phyloP scores from a whole-genome alignment of 1,139 yeast genomes.

The Diutina mesorugosa region DNA sequence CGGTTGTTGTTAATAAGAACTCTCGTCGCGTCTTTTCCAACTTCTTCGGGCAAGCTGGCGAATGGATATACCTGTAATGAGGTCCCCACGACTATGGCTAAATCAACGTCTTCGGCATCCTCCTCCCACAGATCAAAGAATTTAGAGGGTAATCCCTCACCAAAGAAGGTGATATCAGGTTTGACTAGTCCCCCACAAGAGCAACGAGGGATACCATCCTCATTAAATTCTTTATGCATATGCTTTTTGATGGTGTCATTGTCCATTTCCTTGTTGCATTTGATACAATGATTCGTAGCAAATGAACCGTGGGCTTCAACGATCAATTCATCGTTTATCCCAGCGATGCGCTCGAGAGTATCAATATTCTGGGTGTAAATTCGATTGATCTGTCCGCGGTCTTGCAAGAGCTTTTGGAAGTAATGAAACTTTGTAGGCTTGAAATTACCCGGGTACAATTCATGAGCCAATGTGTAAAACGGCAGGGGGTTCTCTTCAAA shows the following conservation, averaged over 20 bases:
- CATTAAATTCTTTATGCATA: slow-evolving; percentile 16
- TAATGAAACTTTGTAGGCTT: slow-evolving; percentile 73
- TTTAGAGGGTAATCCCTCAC: slow-evolving; percentile 63
- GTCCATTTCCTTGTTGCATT: slow-evolving; percentile 48
- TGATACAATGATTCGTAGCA: slow-evolving; percentile 72
- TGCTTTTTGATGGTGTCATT: slow-evolving; percentile 33
- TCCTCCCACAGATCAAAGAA: slow-evolving; percentile 62
- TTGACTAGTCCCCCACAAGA: slow-evolving; percentile 65
- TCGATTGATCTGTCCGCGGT: slow-evolving; percentile 45
- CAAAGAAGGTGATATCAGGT: slow-evolving; percentile 90
- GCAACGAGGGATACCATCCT: slow-evolving; percentile 37
- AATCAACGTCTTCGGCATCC: slow-evolving; percentile 46
- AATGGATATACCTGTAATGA: slow-evolving; percentile 84
- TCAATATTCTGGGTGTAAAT: slow-evolving; percentile 90
- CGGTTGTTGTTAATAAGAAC: slow-evolving; percentile 60
- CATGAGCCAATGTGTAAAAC: slow-evolving; percentile 73
- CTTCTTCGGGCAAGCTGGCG: slow-evolving; percentile 67
- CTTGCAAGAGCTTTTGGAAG: slow-evolving; percentile 54
- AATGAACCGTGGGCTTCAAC: slow-evolving; percentile 96
- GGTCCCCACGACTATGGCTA: slow-evolving; percentile 87
- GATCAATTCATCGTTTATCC: slow-evolving; percentile 47
- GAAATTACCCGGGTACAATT: slow-evolving; percentile 78
- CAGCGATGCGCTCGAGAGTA: slow-evolving; percentile 79
- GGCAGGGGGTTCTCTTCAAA: slow-evolving; percentile 68
- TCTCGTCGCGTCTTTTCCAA: slow-evolving; percentile 34